Conservation (phyloP, 2,329 filamentous ascomycete genomes). For the Curvularia sp. region DNA sequence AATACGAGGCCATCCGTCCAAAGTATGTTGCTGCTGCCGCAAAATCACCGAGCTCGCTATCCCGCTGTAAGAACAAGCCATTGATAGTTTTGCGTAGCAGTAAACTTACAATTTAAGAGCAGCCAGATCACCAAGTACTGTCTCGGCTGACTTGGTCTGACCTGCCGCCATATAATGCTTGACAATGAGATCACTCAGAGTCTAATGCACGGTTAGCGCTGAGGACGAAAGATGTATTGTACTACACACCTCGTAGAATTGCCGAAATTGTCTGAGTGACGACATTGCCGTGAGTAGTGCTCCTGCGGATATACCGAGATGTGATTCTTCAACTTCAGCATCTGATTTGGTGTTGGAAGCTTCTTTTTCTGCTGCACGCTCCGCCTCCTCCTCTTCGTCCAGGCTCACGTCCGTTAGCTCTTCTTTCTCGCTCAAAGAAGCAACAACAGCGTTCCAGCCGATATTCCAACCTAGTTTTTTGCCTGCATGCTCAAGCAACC, state of each 20-base stretch:
- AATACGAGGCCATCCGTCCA: slow-evolving; percentile 73
- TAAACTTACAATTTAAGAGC: slow-evolving; percentile 72
- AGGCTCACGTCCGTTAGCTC: slow-evolving; percentile 51
- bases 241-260: slow-evolving; percentile 50
- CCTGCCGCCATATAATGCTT: slow-evolving; percentile 83
- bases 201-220: slow-evolving; percentile 67
- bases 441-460: slow-evolving; percentile 67
- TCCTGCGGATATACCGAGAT: slow-evolving; percentile 40
- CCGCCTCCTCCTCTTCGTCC: slow-evolving; percentile 32
- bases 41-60: slow-evolving; percentile 71
- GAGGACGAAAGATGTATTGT: neutral
- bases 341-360: slow-evolving; percentile 3
- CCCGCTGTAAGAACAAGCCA: slow-evolving; percentile 13
- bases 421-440: slow-evolving; percentile 32
- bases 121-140: slow-evolving; percentile 83
- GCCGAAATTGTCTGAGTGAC: slow-evolving; percentile 51
- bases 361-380: slow-evolving; percentile 17
- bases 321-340: slow-evolving; percentile 19
- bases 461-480: slow-evolving; percentile 76
- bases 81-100: neutral
- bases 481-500: slow-evolving; percentile 77
- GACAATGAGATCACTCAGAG: slow-evolving; percentile 82
- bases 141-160: slow-evolving; percentile 77
- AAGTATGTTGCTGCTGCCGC: slow-evolving; percentile 78
- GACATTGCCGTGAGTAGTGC: slow-evolving; percentile 45